A percentile compares a stretch with the other conserved stretches of the same genome.
These are phyloP conservation scores for Phoma herbarum DNA, from an alignment of 2,329 filamentous ascomycete genomes.

Conservation along the genomic window DNA sequence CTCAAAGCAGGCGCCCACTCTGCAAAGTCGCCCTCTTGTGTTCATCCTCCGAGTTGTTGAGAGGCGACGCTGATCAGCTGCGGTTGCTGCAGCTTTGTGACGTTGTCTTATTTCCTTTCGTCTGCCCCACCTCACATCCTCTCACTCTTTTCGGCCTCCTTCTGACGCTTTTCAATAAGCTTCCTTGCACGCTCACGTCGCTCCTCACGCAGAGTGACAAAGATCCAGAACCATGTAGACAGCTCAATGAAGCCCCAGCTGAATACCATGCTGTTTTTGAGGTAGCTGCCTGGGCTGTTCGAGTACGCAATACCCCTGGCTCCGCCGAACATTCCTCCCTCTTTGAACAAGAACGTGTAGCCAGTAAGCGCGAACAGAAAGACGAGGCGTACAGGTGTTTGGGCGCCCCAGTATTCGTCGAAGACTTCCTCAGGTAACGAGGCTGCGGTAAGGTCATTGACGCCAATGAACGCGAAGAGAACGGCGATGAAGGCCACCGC, in stretches of 20 bases:
- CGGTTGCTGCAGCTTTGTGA: background rate
- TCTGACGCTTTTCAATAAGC: slow-evolving; percentile 45
- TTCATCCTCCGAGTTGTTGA: background rate
- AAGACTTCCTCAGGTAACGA: slow-evolving; percentile 55
- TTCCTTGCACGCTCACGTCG: slow-evolving; percentile 41
- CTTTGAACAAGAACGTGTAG: slow-evolving; percentile 71
- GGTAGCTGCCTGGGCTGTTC: slow-evolving; percentile 61
- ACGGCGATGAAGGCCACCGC: slow-evolving; percentile 73
- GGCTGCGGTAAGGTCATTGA: slow-evolving; percentile 58
- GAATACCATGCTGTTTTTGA: slow-evolving; percentile 88
- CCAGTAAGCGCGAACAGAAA: slow-evolving; percentile 69
- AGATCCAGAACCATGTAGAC: slow-evolving; percentile 84
- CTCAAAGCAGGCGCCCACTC: background rate
- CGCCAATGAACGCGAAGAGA: slow-evolving; percentile 69
- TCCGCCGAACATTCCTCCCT: slow-evolving; percentile 57
- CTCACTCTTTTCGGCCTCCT: slow-evolving; percentile 38
- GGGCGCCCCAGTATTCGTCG: slow-evolving; percentile 58
- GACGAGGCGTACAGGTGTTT: slow-evolving; percentile 70
- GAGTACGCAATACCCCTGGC: slow-evolving; percentile 37
- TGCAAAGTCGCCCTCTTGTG: background rate
- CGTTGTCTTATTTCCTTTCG: background rate
- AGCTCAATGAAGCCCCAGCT: slow-evolving; percentile 86
- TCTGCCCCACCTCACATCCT: background rate
- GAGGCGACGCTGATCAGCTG: background rate
- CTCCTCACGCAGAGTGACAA: slow-evolving; percentile 50